phyloP scores from a whole-genome alignment of 495 filamentous ascomycete genomes.

The Penicillium desertorum region DNA sequence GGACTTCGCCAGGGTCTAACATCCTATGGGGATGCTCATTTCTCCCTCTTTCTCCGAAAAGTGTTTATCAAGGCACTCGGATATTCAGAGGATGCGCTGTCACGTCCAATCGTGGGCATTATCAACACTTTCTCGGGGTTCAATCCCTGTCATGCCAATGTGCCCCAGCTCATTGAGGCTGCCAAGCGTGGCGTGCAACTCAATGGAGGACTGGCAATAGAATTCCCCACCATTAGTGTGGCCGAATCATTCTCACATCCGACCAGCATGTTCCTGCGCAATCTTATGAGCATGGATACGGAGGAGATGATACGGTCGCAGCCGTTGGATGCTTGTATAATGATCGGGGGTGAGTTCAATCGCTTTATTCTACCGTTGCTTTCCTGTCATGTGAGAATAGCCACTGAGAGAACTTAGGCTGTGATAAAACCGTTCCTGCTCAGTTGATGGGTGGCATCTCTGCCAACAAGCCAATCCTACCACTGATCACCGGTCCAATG shows the following conservation, averaged over 20 bases:
- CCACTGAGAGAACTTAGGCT: slow-evolving; percentile 39
- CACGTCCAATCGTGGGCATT: slow-evolving; percentile 63
- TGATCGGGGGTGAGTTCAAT: slow-evolving; percentile 58
- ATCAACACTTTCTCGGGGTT: slow-evolving; percentile 66
- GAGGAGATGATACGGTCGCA: slow-evolving; percentile 70
- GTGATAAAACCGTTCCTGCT: slow-evolving; percentile 68
- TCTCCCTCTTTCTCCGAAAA: slow-evolving; percentile 67
- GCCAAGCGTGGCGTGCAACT: slow-evolving; percentile 62
- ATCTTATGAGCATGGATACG: slow-evolving; percentile 71
- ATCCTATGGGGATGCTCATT: slow-evolving; percentile 68
- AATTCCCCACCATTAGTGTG: slow-evolving; percentile 67
- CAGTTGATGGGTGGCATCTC: slow-evolving; percentile 70
- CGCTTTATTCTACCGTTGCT: not conserved
- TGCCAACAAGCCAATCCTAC: slow-evolving; percentile 64
- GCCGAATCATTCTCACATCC: slow-evolving; percentile 63
- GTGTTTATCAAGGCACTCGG: slow-evolving; percentile 70
- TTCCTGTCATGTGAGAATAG: not conserved
- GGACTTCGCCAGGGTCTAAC: slow-evolving; percentile 61
- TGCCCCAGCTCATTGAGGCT: slow-evolving; percentile 66
- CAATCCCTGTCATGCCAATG: slow-evolving; percentile 68
- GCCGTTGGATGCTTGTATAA: slow-evolving; percentile 61
- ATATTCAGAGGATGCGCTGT: slow-evolving; percentile 65
- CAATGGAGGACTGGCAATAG: slow-evolving; percentile 59
- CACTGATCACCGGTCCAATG: slow-evolving; percentile 66
- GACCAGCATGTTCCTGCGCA: slow-evolving; percentile 68